Conservation (phyloP, 2,329 filamentous ascomycete species). For the Penicillium sp. region DNA sequence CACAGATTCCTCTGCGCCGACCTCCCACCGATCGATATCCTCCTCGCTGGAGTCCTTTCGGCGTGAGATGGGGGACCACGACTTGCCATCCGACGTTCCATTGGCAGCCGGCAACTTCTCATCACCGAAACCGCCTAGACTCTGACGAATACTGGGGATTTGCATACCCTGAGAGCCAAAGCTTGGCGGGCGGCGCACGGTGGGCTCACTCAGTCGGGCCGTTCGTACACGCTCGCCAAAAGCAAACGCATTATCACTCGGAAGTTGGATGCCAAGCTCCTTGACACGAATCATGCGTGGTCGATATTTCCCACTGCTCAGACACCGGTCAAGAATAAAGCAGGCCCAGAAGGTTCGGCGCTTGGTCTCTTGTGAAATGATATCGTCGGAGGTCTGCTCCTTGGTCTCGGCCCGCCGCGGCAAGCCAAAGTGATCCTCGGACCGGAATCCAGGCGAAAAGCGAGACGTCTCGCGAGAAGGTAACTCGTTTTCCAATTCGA, state of each 20-base stretch:
- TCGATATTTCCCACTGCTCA: conserved; percentile 52
- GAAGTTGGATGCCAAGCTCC: conserved; percentile 51
- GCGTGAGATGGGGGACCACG: conserved; percentile 39
- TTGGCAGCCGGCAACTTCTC: conserved; percentile 34
- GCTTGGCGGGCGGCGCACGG: conserved; percentile 35
- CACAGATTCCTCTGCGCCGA: conserved; percentile 50
- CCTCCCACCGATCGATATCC: conserved; percentile 49
- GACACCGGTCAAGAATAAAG: conserved; percentile 53
- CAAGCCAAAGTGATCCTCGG: conserved; percentile 39
- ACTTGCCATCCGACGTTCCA: conserved; percentile 31
- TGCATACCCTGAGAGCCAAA: conserved; percentile 41
- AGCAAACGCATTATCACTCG: conserved; percentile 52
- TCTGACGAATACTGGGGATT: conserved; percentile 41
- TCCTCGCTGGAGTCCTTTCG: conserved; percentile 39
- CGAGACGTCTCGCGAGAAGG: conserved; percentile 43
- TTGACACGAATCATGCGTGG: conserved; percentile 50
- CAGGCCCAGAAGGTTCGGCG: conserved; percentile 56
- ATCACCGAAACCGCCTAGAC: conserved; percentile 34
- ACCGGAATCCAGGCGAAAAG: conserved; percentile 32
- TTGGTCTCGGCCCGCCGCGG: conserved; percentile 31
- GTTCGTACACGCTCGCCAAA: conserved; percentile 53
- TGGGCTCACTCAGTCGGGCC: conserved; percentile 44
- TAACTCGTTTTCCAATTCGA: conserved; percentile 45
- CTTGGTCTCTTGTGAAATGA: conserved; percentile 51
- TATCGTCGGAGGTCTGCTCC: conserved; percentile 42